These are phyloP conservation scores for Trichosporon sp. DNA, from an alignment of 1,284 basidiomycete genomes.

Conservation along the genomic window DNA sequence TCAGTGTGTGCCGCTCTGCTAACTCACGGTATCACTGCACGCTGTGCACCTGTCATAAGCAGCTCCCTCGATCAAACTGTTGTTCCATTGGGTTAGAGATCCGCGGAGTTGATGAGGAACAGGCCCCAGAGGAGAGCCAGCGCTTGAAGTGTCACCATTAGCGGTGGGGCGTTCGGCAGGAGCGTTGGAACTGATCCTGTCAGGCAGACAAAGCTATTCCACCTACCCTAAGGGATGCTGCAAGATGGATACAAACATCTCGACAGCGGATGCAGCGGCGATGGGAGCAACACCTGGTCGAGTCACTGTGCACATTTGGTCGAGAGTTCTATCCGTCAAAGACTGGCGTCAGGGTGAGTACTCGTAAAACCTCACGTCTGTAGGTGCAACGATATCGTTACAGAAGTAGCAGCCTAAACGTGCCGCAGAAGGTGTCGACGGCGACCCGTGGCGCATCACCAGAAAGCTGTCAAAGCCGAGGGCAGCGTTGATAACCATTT, in stretches of 20 bases:
- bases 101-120: slow-evolving; percentile 94
- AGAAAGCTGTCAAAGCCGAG: slow-evolving; percentile 94
- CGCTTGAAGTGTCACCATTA: neutral
- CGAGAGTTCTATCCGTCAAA: slow-evolving; percentile 85
- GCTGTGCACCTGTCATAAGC: slow-evolving; percentile 88
- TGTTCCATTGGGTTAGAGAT: slow-evolving; percentile 78
- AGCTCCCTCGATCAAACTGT: slow-evolving; percentile 73
- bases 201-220: neutral
- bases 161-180: slow-evolving; percentile 52
- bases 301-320: slow-evolving; percentile 99
- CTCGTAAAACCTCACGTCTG: slow-evolving; percentile 62
- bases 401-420: slow-evolving; percentile 91
- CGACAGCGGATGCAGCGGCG: slow-evolving; percentile 84
- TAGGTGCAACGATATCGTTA: slow-evolving; percentile 94
- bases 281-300: slow-evolving; percentile 92
- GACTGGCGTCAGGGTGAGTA: slow-evolving; percentile 58
- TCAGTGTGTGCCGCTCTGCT: neutral
- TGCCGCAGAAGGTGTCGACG: neutral
- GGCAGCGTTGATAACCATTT: slow-evolving; percentile 93
- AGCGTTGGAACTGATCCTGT: slow-evolving; percentile 57
- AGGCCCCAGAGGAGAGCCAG: slow-evolving; percentile 65
- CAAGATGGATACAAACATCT: slow-evolving; percentile 79
- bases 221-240: slow-evolving; percentile 83
- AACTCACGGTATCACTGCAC: slow-evolving; percentile 69
- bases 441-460: slow-evolving; percentile 75